Conservation (phyloP, 2,329 filamentous ascomycete species). For the Aspergillus alliaceus region DNA sequence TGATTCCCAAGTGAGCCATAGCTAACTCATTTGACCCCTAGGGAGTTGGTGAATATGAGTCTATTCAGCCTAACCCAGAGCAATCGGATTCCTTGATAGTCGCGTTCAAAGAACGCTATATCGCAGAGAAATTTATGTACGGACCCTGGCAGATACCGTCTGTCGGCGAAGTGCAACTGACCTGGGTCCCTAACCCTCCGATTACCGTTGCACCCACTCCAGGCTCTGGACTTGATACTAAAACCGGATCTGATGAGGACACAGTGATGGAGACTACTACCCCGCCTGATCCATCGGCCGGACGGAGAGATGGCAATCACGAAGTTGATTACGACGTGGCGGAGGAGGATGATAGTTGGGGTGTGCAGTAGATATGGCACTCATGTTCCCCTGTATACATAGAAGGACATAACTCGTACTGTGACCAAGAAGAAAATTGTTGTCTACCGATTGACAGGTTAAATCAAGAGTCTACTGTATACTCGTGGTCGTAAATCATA, state of each 20-base stretch:
- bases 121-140: constrained; percentile 57
- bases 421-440: neutral
- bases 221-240: constrained; percentile 18
- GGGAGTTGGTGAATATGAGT: constrained; percentile 49
- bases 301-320: constrained; percentile 22
- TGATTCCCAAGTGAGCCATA: constrained; percentile 9
- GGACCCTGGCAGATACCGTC: constrained; percentile 49
- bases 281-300: constrained; percentile 14
- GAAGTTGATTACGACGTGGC: constrained; percentile 54
- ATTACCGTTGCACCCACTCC: constrained; percentile 19
- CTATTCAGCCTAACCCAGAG: constrained; percentile 43
- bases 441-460: neutral
- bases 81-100: constrained; percentile 42
- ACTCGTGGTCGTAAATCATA: too few species aligned
- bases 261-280: constrained; percentile 30
- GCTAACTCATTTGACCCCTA: constrained; percentile 21
- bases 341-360: constrained; percentile 50
- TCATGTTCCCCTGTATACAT: neutral
- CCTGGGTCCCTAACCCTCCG: constrained; percentile 51
- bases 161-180: constrained; percentile 55
- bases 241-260: constrained; percentile 27
- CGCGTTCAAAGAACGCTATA: constrained; percentile 49
- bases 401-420: neutral
- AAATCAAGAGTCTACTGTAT: neutral
- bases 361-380: constrained; percentile 15